Conservation (phyloP, 2,329 filamentous ascomycete genomes). For the Colletotrichum costaricense region DNA sequence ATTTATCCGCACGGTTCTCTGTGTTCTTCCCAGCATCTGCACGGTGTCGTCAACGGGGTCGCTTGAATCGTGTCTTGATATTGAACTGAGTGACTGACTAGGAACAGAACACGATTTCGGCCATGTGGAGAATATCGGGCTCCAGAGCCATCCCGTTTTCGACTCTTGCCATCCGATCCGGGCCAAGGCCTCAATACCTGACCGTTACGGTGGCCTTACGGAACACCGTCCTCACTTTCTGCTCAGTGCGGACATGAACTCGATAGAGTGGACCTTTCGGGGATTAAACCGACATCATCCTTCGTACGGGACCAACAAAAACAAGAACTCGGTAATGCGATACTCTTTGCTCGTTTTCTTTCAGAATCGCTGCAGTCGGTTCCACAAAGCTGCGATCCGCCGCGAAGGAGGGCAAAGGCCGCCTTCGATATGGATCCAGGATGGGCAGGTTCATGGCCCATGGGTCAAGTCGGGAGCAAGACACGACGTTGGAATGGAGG, state of each 20-base stretch:
- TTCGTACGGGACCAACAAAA: constrained; percentile 3
- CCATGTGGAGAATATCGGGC: constrained; percentile 24
- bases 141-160: constrained; percentile 18
- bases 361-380: not conserved
- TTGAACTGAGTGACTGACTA: constrained; percentile 21
- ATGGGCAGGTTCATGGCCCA: not conserved
- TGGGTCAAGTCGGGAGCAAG: constrained; percentile 13
- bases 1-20: not conserved
- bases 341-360: constrained; percentile 4
- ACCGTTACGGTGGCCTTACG: constrained; percentile 17
- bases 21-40: constrained; percentile 12
- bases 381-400: constrained; percentile 11
- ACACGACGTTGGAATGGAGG: constrained; percentile 30
- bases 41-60: constrained; percentile 16
- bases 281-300: constrained; percentile 10
- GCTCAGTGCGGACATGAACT: constrained; percentile 14
- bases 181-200: constrained; percentile 1
- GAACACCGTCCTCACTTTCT: constrained; percentile 16
- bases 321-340: constrained; percentile 8
- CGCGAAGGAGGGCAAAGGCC: not conserved
- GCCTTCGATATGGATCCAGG: constrained; percentile 10
- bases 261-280: constrained; percentile 16
- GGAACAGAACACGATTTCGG: not conserved
- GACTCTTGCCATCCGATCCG: constrained; percentile 29
- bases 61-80: constrained; percentile 27